Conservation (phyloP, 2,329 filamentous ascomycete species). For the Cryphonectria japonica region DNA sequence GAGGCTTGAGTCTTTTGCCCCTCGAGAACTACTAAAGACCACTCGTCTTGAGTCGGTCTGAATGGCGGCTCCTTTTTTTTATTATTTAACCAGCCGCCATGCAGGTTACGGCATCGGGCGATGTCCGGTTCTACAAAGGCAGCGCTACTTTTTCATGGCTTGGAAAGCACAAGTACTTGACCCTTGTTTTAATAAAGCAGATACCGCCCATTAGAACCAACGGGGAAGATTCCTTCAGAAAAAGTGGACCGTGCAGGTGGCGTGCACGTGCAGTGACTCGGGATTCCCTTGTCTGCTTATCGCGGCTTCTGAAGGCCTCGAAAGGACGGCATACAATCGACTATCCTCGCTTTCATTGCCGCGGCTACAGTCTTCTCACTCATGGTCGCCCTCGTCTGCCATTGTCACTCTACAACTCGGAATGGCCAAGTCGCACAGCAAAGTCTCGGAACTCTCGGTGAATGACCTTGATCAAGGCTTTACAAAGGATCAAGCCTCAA, state of each 20-base stretch:
- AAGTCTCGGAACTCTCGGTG: neutral
- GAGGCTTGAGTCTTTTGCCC: neutral
- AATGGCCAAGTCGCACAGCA: neutral
- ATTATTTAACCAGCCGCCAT: neutral
- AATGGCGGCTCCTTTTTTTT: neutral
- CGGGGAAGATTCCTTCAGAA: neutral
- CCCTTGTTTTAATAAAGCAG: neutral
- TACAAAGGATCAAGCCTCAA: slow-evolving; percentile 3
- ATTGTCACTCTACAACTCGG: too few species aligned
- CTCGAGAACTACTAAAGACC: neutral
- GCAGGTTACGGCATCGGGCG: slow-evolving; percentile 6
- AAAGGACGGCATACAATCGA: neutral
- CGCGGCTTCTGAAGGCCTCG: neutral
- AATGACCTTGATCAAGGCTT: neutral
- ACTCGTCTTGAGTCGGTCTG: neutral
- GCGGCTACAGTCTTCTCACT: neutral
- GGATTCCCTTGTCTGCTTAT: neutral
- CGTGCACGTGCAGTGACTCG: neutral
- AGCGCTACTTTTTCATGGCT: neutral
- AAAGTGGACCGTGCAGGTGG: neutral
- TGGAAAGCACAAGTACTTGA: neutral
- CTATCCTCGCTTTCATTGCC: neutral
- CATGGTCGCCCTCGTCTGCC: neutral
- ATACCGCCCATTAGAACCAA: neutral
- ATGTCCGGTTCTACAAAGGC: neutral